These are phyloP conservation scores for Xerocomellus intermedius DNA, from an alignment of 768 basidiomycete genomes.

Conservation along the genomic window DNA sequence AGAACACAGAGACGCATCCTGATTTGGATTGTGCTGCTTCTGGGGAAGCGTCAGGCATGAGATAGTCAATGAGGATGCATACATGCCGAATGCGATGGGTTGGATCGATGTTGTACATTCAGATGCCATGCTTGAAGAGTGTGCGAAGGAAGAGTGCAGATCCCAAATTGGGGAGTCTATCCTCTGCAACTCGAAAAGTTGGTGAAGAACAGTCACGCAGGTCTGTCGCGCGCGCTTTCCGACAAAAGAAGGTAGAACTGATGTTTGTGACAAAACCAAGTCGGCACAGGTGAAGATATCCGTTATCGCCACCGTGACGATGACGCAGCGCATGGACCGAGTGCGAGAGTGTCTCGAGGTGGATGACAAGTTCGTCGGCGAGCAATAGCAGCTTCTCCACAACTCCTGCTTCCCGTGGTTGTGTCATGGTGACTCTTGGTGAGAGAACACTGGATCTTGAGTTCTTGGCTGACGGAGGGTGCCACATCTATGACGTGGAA, in stretches of 20 bases:
- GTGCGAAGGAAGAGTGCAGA: constrained; percentile 55
- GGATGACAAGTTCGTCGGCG: constrained; percentile 52
- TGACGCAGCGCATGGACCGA: constrained; percentile 46
- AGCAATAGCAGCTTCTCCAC: constrained; percentile 56
- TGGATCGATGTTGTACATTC: constrained; percentile 49
- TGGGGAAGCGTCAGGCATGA: constrained; percentile 43
- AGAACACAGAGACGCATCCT: too few species aligned
- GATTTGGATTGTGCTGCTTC: constrained; percentile 34
- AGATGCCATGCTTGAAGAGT: constrained; percentile 50
- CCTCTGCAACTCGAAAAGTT: constrained; percentile 34
- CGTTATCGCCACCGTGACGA: constrained; percentile 41
- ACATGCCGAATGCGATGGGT: constrained; percentile 54
- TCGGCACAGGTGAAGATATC: constrained; percentile 59
- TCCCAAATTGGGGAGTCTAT: constrained; percentile 34
- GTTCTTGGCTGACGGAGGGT: constrained; percentile 47
- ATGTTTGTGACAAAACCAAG: constrained; percentile 40
- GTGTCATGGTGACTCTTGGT: constrained; percentile 35
- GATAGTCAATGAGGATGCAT: constrained; percentile 52
- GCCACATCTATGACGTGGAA: constrained; percentile 56
- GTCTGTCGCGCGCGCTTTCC: constrained; percentile 44
- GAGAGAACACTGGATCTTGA: constrained; percentile 52
- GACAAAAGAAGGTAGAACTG: constrained; percentile 28
- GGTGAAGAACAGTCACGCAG: constrained; percentile 51
- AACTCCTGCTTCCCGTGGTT: constrained; percentile 39
- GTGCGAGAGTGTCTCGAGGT: constrained; percentile 45